Evolutionary conservation across 331 rosid genomes (phyloP).

Genomic region (Quercus phellos): DNA sequence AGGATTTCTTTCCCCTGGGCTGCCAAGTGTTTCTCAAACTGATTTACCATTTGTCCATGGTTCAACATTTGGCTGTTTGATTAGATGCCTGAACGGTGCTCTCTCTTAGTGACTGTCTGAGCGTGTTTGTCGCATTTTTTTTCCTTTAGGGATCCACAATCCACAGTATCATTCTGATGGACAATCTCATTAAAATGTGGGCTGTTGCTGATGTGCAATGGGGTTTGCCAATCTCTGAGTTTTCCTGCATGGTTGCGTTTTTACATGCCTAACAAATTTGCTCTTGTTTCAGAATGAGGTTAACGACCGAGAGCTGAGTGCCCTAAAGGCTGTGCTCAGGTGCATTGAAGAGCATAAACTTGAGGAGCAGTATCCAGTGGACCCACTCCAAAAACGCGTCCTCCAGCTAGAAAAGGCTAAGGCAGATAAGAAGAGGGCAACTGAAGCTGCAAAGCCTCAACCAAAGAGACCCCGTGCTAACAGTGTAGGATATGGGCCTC

Average conservation of each 20-base stretch:
- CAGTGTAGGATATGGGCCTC: conserved; percentile 60
- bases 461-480: conserved; percentile 96
- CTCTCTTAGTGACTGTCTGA: no score
- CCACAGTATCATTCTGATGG: neutral
- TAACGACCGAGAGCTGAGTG: conserved; percentile 76
- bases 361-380: conserved; percentile 71
- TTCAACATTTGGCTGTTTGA: no score
- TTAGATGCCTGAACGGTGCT: no score
- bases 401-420: conserved; percentile 79
- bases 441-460: conserved; percentile 88
- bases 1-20: no score
- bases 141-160: neutral
- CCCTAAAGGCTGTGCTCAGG: conserved; percentile 76
- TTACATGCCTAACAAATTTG: conserved; percentile 1
- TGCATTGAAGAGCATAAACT: conserved; percentile 94
- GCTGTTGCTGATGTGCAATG: conserved; percentile 12
- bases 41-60: no score
- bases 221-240: neutral
- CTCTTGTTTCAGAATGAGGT: conserved; percentile 65
- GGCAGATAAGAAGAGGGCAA: conserved; percentile 88
- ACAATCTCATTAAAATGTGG: neutral
- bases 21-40: no score
- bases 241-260: neutral
- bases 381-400: conserved; percentile 77
- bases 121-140: neutral